These are phyloP conservation scores for Tulasnella sp. DNA, from an alignment of 768 basidiomycete species.

Conservation along the genomic window DNA sequence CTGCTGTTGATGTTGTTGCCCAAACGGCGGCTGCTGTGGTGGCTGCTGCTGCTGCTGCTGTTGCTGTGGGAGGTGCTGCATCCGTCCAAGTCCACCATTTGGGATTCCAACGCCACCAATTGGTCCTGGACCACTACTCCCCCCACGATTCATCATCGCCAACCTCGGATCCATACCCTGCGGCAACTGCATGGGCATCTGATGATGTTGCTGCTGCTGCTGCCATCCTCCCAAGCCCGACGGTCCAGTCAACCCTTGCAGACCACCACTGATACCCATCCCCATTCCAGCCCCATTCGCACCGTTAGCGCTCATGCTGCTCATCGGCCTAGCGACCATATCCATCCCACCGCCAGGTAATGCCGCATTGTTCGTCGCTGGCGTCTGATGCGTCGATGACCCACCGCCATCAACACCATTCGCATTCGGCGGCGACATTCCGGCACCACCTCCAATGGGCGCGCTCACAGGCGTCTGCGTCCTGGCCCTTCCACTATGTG, in stretches of 20 bases:
- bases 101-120: background rate
- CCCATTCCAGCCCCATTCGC: too few species aligned
- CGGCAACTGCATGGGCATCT: background rate
- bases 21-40: conserved; percentile 11
- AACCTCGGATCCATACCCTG: background rate
- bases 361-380: background rate
- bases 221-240: background rate
- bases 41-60: conserved; percentile 18
- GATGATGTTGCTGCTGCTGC: background rate
- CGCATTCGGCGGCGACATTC: conserved; percentile 9
- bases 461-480: conserved; percentile 7
- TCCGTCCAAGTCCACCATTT: background rate
- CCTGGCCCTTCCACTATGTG: conserved; percentile 1
- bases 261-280: too few species aligned
- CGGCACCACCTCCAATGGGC: background rate
- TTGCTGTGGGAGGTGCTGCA: background rate
- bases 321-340: conserved; percentile 10
- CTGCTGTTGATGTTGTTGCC: conserved; percentile 10
- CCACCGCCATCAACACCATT: background rate
- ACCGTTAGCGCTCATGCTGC: conserved; percentile 4
- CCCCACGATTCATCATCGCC: background rate
- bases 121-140: background rate
- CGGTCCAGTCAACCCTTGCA: too few species aligned
- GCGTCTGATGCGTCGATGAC: background rate
- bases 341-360: background rate